Evolutionary conservation across 2,329 filamentous ascomycete species (phyloP).

Genomic region (Verticillium longisporum): DNA sequence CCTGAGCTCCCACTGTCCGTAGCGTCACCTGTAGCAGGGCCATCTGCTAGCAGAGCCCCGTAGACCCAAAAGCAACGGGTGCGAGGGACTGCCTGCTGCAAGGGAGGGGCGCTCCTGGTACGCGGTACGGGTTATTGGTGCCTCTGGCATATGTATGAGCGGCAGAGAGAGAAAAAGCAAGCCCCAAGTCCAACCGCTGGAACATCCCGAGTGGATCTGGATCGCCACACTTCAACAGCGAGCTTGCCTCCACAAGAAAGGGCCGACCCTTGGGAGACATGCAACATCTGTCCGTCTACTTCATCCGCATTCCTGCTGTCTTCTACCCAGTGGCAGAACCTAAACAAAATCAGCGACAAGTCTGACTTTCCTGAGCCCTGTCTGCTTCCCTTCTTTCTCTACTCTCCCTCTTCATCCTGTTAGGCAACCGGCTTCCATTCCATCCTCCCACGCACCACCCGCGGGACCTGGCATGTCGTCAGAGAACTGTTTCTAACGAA

Average conservation of each 20-base stretch:
- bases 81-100: conserved; percentile 8
- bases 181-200: conserved; percentile 4
- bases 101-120: conserved; percentile 9
- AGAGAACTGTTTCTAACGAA: conserved; percentile 10
- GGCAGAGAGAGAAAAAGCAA: conserved; percentile 13
- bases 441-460: conserved; percentile 1
- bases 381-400: conserved; percentile 8
- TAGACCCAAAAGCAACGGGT: conserved; percentile 11
- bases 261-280: conserved; percentile 12
- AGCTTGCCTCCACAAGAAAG: conserved; percentile 6
- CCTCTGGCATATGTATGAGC: conserved; percentile 9
- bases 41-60: conserved; percentile 4
- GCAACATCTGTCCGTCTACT: conserved; percentile 11
- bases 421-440: not conserved
- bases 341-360: conserved; percentile 15
- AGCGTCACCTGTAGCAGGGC: conserved; percentile 8
- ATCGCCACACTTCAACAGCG: not conserved
- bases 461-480: conserved; percentile 4
- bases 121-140: conserved; percentile 10
- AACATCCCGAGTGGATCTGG: not conserved
- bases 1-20: conserved; percentile 3
- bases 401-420: conserved; percentile 3
- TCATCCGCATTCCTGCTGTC: conserved; percentile 1
- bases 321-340: conserved; percentile 9
- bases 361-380: conserved; percentile 12